phyloP scores from a whole-genome alignment of 345 rosid genomes.

The Rhodomyrtus tomentosa region DNA sequence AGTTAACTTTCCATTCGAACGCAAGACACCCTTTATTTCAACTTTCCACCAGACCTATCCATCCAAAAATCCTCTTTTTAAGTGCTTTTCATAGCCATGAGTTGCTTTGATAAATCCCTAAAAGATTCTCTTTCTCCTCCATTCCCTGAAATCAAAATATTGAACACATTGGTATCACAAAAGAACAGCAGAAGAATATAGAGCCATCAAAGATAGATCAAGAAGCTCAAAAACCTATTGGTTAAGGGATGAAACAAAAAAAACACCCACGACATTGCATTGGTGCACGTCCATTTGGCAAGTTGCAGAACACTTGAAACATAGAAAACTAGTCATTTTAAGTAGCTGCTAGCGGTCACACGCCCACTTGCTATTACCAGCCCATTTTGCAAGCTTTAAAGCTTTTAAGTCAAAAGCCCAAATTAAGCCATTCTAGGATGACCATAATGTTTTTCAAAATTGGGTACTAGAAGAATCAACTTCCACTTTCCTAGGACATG shows the following conservation, averaged over 20 bases:
- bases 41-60: background rate
- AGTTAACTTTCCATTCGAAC: background rate
- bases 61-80: background rate
- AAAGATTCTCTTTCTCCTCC: background rate
- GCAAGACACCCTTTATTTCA: background rate
- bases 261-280: background rate
- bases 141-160: background rate
- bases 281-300: background rate
- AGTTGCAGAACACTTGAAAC: background rate
- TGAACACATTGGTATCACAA: background rate
- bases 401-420: background rate
- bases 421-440: background rate
- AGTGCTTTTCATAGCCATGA: background rate
- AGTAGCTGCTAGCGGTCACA: background rate
- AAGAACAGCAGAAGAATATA: background rate
- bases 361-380: background rate
- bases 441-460: background rate
- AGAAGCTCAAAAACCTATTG: background rate
- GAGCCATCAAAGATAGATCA: background rate
- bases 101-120: background rate
- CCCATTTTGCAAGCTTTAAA: background rate
- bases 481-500: background rate
- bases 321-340: background rate
- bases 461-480: background rate
- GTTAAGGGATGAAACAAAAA: background rate